These are phyloP conservation scores for Stagonosporopsis rhizophila DNA, from an alignment of 2,329 filamentous ascomycete genomes.

Conservation along the genomic window DNA sequence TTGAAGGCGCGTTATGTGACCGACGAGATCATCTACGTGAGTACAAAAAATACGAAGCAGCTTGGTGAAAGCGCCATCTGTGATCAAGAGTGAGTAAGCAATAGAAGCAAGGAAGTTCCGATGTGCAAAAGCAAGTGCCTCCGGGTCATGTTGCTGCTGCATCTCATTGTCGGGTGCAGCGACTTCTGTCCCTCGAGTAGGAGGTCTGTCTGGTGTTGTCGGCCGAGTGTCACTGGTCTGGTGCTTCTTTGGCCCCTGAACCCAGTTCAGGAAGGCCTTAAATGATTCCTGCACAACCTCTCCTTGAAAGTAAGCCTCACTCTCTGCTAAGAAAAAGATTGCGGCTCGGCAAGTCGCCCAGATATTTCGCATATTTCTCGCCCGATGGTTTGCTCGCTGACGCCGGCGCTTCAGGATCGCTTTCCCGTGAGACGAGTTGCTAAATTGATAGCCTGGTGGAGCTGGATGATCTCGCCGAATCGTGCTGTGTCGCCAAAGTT, in stretches of 20 bases:
- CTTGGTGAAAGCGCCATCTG: constrained; percentile 67
- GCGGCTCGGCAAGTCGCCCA: constrained; percentile 92
- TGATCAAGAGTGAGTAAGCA: constrained; percentile 70
- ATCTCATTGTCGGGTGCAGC: constrained; percentile 2
- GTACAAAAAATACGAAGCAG: constrained; percentile 71
- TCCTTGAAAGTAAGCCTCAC: constrained; percentile 86
- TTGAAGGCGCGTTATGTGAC: constrained; percentile 77
- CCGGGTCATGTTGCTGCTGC: constrained; percentile 72
- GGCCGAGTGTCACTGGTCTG: constrained; percentile 3
- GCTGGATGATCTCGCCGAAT: constrained; percentile 79
- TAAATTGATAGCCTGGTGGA: constrained; percentile 69
- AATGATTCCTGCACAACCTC: constrained; percentile 85
- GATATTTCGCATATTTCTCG: constrained; percentile 74
- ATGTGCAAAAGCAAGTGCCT: constrained; percentile 82
- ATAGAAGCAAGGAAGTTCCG: constrained; percentile 76
- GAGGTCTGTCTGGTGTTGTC: constrained; percentile 14
- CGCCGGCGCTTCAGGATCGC: constrained; percentile 68
- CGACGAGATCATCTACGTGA: constrained; percentile 81
- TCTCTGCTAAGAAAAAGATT: constrained; percentile 87
- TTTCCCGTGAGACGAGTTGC: constrained; percentile 66
- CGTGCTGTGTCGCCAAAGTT: constrained; percentile 84
- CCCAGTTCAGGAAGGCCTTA: constrained; percentile 79
- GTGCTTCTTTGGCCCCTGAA: constrained; percentile 53
- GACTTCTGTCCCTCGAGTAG: constrained; percentile 12
- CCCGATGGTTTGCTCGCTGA: constrained; percentile 68